phyloP scores from a whole-genome alignment of 129 eudicot genomes.

The Saussurea involucrata region DNA sequence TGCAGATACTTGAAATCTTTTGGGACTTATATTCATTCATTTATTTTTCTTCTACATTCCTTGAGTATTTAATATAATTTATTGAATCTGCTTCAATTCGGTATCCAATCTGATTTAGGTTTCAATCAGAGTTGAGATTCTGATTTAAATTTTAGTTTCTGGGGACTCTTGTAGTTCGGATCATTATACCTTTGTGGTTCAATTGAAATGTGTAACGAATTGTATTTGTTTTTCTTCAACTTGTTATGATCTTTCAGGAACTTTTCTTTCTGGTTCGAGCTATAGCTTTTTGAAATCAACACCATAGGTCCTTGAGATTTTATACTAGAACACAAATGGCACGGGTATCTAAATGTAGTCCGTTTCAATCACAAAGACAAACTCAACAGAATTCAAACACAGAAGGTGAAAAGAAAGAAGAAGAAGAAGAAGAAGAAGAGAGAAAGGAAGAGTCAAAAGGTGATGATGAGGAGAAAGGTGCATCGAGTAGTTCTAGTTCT shows the following conservation, averaged over 20 bases:
- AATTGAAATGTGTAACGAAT: not conserved
- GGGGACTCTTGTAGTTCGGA: not conserved
- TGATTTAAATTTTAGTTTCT: not conserved
- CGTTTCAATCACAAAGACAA: not conserved
- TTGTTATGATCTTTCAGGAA: constrained; percentile 11
- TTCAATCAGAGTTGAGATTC: not conserved
- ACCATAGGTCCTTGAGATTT: not conserved
- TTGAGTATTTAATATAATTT: not conserved
- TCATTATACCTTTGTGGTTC: not conserved
- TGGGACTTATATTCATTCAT: not conserved
- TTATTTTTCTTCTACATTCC: not conserved
- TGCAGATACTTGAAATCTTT: not conserved
- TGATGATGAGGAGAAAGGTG: not conserved
- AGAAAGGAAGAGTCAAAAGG: not conserved
- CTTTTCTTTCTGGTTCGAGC: not conserved
- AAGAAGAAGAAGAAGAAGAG: not conserved
- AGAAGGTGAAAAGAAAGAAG: not conserved
- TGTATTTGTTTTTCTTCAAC: not conserved
- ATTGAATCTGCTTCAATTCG: not conserved
- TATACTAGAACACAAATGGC: constrained; percentile 7
- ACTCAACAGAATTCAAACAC: constrained; percentile 1
- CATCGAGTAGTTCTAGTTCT: not conserved
- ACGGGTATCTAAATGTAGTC: not conserved
- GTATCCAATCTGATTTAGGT: not conserved
- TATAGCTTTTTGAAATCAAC: not conserved